Evolutionary conservation across 2,329 filamentous ascomycete species (phyloP).

Genomic region (Cladophialophora carrionii): DNA sequence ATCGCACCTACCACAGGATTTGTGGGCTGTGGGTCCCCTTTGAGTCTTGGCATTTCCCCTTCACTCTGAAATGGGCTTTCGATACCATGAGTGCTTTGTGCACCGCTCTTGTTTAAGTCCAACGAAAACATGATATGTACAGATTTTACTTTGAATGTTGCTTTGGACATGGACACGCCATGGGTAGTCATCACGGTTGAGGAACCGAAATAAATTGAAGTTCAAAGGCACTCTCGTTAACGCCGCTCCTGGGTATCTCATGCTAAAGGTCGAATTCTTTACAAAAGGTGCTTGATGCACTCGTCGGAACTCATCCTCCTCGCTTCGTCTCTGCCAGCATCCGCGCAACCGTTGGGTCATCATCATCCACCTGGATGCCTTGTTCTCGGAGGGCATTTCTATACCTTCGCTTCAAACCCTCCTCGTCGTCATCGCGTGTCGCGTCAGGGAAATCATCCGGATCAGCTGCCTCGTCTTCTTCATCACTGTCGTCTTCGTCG

Average conservation of each 20-base stretch:
- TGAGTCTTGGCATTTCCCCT: neutral
- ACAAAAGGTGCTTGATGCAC: neutral
- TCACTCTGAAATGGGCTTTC: neutral
- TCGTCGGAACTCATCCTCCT: constrained; percentile 13
- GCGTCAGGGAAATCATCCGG: constrained; percentile 56
- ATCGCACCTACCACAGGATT: neutral
- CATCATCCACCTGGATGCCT: constrained; percentile 45
- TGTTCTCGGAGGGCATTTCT: constrained; percentile 70
- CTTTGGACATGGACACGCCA: neutral
- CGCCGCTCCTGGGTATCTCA: constrained; percentile 35
- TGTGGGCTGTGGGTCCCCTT: constrained; percentile 1
- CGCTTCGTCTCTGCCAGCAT: constrained; percentile 32
- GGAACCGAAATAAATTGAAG: neutral
- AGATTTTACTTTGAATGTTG: neutral
- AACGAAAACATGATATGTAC: neutral
- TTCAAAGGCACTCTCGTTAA: constrained; percentile 9
- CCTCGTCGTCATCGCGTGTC: constrained; percentile 63
- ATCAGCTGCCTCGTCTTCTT: constrained; percentile 42
- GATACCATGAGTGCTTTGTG: neutral
- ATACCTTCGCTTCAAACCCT: constrained; percentile 75
- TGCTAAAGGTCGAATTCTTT: constrained; percentile 19
- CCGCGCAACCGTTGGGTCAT: constrained; percentile 56
- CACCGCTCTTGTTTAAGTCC: no score
- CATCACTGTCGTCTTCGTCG: constrained; percentile 54
- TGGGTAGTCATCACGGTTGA: neutral